A percentile compares a stretch with the other conserved stretches of the same genome.
phyloP scores from a whole-genome alignment of 257 asterid genomes.

The Solanum okadae region DNA sequence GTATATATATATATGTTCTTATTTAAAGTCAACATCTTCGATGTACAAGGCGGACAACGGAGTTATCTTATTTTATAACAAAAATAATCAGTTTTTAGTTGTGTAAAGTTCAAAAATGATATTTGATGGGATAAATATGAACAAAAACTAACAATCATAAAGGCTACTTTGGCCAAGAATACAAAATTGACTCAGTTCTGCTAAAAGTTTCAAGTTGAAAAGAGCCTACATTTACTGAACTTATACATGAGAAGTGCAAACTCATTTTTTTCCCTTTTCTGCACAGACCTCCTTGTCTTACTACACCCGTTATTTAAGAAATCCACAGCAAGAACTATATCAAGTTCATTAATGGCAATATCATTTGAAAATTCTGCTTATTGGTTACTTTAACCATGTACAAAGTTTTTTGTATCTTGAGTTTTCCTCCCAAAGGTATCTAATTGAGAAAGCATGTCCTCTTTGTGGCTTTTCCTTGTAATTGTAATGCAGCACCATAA shows the following conservation, averaged over 20 bases:
- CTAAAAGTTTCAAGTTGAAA: background rate
- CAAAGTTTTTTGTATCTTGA: background rate
- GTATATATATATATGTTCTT: background rate
- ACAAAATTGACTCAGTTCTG: background rate
- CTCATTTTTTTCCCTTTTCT: background rate
- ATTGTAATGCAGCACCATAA: conserved; percentile 42
- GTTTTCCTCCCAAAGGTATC: background rate
- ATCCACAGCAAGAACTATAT: background rate
- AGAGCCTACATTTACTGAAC: background rate
- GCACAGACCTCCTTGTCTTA: background rate
- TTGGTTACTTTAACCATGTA: background rate
- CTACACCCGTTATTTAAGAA: background rate
- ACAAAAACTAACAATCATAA: background rate
- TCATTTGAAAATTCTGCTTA: background rate
- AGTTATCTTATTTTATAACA: background rate
- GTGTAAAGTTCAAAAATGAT: background rate
- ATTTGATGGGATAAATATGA: background rate
- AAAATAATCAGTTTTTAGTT: background rate
- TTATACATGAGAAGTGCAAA: background rate
- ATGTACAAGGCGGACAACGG: background rate
- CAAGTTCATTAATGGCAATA: background rate
- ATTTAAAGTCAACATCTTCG: background rate
- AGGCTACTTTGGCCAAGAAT: background rate
- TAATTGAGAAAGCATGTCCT: background rate
- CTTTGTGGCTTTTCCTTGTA: background rate